Conservation (phyloP, 345 rosid species). For the Carallia brachiata region DNA sequence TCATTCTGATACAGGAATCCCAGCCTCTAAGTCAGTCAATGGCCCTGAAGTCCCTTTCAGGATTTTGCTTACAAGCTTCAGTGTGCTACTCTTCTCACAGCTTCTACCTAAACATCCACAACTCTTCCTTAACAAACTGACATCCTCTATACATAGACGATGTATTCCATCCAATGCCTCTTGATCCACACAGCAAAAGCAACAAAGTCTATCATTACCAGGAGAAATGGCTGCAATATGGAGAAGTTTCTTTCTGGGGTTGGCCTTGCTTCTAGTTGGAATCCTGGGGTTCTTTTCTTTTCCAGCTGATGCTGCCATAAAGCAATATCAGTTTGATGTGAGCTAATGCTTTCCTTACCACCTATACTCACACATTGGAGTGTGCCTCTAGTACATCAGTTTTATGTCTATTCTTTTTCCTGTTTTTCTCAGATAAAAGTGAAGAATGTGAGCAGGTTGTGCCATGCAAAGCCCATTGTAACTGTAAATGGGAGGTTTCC, state of each 20-base stretch:
- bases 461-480: constrained; percentile 55
- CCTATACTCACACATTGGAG: not conserved
- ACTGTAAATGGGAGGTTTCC: constrained; percentile 61
- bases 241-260: not conserved
- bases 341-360: not conserved
- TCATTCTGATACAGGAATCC: constrained; percentile 11
- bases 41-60: constrained; percentile 37
- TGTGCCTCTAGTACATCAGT: too few species aligned
- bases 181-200: not conserved
- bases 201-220: not conserved
- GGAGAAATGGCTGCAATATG: not conserved
- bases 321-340: constrained; percentile 49
- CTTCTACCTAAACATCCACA: not conserved
- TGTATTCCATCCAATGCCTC: not conserved
- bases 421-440: constrained; percentile 39
- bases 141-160: not conserved
- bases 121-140: not conserved
- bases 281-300: constrained; percentile 27
- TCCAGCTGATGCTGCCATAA: constrained; percentile 34
- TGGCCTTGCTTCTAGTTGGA: not conserved
- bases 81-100: not conserved
- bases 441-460: constrained; percentile 50
- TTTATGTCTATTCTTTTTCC: not conserved
- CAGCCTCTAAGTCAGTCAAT: constrained; percentile 36
- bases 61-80: constrained; percentile 53